These are phyloP conservation scores for Gliomastix tumulicola DNA, from an alignment of 2,329 filamentous ascomycete genomes.

Conservation along the genomic window DNA sequence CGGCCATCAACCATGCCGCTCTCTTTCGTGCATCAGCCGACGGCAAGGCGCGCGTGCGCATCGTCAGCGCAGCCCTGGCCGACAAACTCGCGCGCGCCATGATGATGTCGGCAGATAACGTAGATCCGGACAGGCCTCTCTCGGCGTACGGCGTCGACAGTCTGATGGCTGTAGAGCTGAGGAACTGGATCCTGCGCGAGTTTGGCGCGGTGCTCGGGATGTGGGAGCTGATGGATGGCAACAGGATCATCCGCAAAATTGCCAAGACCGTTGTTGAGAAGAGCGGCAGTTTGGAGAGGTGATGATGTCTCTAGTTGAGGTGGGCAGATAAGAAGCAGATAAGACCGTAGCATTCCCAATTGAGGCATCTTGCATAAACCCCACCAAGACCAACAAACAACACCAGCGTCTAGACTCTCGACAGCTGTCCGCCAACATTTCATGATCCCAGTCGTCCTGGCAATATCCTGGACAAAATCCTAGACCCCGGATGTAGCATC, in stretches of 20 bases:
- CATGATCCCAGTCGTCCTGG: too few species aligned
- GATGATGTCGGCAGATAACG: slow-evolving; percentile 9
- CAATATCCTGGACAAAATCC: too few species aligned
- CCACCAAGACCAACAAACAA: too few species aligned
- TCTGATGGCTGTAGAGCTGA: slow-evolving; percentile 13
- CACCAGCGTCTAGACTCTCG: too few species aligned
- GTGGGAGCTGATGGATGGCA: slow-evolving; percentile 2
- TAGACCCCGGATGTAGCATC: too few species aligned
- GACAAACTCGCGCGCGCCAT: slow-evolving; percentile 14
- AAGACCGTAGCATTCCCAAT: too few species aligned
- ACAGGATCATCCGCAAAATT: neutral
- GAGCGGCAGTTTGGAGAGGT: slow-evolving; percentile 1
- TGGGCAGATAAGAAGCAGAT: too few species aligned
- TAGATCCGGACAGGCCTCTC: slow-evolving; percentile 7
- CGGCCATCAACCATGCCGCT: neutral
- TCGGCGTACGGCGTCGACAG: slow-evolving; percentile 12
- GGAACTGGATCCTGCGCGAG: slow-evolving; percentile 14
- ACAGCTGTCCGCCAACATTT: too few species aligned
- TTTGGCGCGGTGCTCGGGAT: slow-evolving; percentile 7
- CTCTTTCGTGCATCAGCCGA: slow-evolving; percentile 1
- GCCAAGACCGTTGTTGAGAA: slow-evolving; percentile 1
- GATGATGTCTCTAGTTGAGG: too few species aligned
- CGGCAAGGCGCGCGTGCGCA: neutral
- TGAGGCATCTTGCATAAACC: too few species aligned
- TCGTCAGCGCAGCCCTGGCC: slow-evolving; percentile 1